Conservation (phyloP, 2,329 filamentous ascomycete species). For the Claviceps spartinae region DNA sequence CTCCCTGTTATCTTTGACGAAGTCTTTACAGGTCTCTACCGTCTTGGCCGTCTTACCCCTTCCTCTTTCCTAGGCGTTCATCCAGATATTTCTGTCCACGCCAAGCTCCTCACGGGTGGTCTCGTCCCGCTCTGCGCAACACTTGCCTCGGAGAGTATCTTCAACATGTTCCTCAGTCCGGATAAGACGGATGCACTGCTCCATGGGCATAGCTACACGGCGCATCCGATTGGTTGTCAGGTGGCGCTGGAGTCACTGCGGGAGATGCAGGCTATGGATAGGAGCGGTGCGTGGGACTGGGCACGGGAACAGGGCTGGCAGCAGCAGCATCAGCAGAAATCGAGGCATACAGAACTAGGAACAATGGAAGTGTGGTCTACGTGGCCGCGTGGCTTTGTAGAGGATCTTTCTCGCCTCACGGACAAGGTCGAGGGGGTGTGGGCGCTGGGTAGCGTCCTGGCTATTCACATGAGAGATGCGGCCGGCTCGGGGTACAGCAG, state of each 20-base stretch:
- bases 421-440: constrained; percentile 49
- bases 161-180: constrained; percentile 53
- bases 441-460: constrained; percentile 62
- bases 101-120: constrained; percentile 73
- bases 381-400: constrained; percentile 51
- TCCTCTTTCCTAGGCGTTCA: constrained; percentile 55
- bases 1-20: constrained; percentile 75
- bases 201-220: constrained; percentile 80
- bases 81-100: constrained; percentile 67
- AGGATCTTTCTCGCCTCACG: constrained; percentile 39
- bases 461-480: constrained; percentile 39
- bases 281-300: constrained; percentile 39
- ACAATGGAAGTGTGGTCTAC: constrained; percentile 44
- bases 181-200: constrained; percentile 69
- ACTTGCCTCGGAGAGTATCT: constrained; percentile 59
- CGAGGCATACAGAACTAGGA: neutral
- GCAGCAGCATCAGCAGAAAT: neutral
- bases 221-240: constrained; percentile 67
- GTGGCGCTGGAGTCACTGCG: constrained; percentile 57
- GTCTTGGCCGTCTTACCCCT: constrained; percentile 59
- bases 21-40: constrained; percentile 76
- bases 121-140: constrained; percentile 67
- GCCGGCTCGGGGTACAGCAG: constrained; percentile 33
- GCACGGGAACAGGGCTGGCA: constrained; percentile 35
- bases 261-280: constrained; percentile 46